Base-by-base conservation (phyloP, 2,329 filamentous ascomycete genomes). In the Aplosporella prunicola region DNA sequence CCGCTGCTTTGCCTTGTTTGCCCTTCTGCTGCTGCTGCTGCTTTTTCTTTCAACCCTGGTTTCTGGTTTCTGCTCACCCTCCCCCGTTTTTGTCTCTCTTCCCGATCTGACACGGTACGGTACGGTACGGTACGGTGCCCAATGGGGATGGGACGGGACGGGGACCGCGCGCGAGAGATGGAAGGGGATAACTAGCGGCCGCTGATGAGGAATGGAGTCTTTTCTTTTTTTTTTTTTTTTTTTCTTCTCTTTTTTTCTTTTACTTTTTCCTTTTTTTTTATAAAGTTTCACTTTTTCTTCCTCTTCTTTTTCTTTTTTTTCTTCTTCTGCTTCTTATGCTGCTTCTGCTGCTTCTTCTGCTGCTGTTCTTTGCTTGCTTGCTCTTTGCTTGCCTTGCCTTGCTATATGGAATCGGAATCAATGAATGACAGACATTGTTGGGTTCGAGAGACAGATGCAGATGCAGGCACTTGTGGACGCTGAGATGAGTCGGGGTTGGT, bases 31-130 rank as follows among this genome's bases (percentile, higher is more conserved):
- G n/a, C n/a, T n/a, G n/a, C n/a, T n/a, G n/a, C n/a, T n/a, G n/a
- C n/a, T n/a, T 16, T 29, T 16, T 14, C 24, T 26, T 16, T 29
- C 13, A 16, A 16, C 13, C 14, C 27, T 16, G 13, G 18, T 16
- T 36, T 25, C 25, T 36, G 34, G 26, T 25, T 23, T 36, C 14
- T 36, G n/a, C n/a, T n/a, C n/a, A n/a, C n/a, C n/a, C n/a, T n/a
- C n/a, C n/a, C n/a, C n/a, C n/a, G n/a, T 23, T 13, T 33, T 18
- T 30, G 20, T 20, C 5, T 10, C 13, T 16, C 30, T 36, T 15
- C 30, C 34, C 20, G 15, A 11, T 20, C 17, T 13, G 23, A 13
- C 18, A 15, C 20, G 17, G 11, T 5, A 2, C 13, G 2, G 16
- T 6, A 11, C 15, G 16, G 23, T 9, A 26, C 17, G 25, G 13